phyloP scores from a whole-genome alignment of 257 asterid genomes.

The Cinchona pubescens region DNA sequence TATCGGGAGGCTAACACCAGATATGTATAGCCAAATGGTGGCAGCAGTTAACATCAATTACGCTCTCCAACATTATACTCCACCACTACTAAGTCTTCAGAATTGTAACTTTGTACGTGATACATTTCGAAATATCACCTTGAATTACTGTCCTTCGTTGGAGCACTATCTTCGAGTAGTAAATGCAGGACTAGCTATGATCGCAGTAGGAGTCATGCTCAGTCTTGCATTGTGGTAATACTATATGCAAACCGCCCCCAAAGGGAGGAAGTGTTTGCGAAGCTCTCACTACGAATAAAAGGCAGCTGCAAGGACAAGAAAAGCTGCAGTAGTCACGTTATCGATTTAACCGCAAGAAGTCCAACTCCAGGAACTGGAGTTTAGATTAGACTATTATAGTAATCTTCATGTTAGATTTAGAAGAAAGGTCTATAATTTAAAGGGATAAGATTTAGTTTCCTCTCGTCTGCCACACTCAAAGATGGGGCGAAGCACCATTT shows the following conservation, averaged over 20 bases:
- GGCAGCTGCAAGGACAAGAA: conserved; percentile 49
- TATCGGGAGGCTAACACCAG: conserved; percentile 51
- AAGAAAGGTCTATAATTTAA: not conserved
- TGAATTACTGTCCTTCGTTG: conserved; percentile 62
- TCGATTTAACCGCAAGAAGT: conserved; percentile 29
- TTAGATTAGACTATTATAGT: conserved; percentile 37
- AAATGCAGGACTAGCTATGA: conserved; percentile 68
- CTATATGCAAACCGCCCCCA: conserved; percentile 98
- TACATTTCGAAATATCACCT: conserved; percentile 67
- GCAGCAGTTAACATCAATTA: conserved; percentile 79
- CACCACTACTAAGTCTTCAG: conserved; percentile 63
- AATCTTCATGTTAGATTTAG: conserved; percentile 6
- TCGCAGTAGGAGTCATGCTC: conserved; percentile 88
- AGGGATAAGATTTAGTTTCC: conserved; percentile 14
- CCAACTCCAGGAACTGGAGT: conserved; percentile 46
- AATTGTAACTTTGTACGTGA: conserved; percentile 90
- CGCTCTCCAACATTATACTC: conserved; percentile 83
- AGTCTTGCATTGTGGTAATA: conserved; percentile 88
- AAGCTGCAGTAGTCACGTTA: conserved; percentile 12
- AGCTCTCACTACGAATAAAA: conserved; percentile 50
- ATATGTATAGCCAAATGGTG: conserved; percentile 42
- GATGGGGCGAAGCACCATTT: conserved; percentile 64
- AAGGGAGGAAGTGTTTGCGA: conserved; percentile 98
- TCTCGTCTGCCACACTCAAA: conserved; percentile 40
- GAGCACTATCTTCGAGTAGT: conserved; percentile 58